phyloP scores from a whole-genome alignment of 352 stramenopile species.

The Phytophthora citrophthora region DNA sequence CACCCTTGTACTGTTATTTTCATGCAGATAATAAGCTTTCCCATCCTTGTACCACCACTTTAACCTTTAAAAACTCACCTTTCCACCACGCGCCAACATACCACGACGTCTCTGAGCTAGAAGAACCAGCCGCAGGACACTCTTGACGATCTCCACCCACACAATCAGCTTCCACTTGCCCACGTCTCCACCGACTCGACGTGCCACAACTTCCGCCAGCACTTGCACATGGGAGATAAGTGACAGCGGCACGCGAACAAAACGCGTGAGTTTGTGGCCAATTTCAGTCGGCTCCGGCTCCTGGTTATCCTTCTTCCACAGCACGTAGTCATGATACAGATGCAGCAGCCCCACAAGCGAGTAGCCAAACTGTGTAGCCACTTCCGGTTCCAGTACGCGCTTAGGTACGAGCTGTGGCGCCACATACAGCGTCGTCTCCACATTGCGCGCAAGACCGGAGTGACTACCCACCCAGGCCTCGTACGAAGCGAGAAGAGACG shows the following conservation, averaged over 20 bases:
- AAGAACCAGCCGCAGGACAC: conserved; percentile 68
- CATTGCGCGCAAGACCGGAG: conserved; percentile 67
- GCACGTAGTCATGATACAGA: conserved; percentile 85
- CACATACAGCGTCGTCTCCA: conserved; percentile 83
- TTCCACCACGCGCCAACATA: conserved; percentile 68
- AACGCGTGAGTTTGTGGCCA: conserved; percentile 53
- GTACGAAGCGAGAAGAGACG: conserved; percentile 55
- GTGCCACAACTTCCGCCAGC: conserved; percentile 75
- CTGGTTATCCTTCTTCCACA: conserved; percentile 62
- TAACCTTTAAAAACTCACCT: conserved; percentile 34
- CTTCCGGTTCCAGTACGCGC: conserved; percentile 60
- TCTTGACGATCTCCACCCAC: conserved; percentile 79
- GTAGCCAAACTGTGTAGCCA: conserved; percentile 81
- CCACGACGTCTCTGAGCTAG: conserved; percentile 62
- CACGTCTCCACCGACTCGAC: conserved; percentile 70
- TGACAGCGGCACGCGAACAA: conserved; percentile 76
- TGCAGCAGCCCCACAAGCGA: conserved; percentile 77
- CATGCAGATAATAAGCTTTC: conserved; percentile 3
- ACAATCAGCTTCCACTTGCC: conserved; percentile 85
- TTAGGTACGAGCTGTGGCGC: conserved; percentile 82
- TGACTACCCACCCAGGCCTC: conserved; percentile 72
- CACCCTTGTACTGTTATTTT: conserved; percentile 54
- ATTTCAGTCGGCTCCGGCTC: conserved; percentile 22
- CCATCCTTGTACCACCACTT: not conserved
- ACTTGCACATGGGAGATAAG: conserved; percentile 84